Conservation (phyloP, 768 basidiomycete species). For the Tubosaeta sp. region DNA sequence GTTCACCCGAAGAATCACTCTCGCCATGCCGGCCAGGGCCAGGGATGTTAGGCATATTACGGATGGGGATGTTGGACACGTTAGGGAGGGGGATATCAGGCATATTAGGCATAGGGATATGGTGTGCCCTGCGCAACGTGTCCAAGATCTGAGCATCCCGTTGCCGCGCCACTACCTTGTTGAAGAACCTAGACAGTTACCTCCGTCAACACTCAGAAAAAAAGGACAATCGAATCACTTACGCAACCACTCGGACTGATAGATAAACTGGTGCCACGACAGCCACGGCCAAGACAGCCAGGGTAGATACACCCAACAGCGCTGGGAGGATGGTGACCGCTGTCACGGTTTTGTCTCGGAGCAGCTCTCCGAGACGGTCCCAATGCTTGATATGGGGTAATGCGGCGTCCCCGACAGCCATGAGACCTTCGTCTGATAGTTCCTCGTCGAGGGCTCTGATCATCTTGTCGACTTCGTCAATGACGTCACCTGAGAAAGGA, state of each 20-base stretch:
- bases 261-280: conserved; percentile 6
- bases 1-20: neutral
- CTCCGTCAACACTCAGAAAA: neutral
- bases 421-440: conserved; percentile 14
- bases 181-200: neutral
- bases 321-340: conserved; percentile 10
- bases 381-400: conserved; percentile 22
- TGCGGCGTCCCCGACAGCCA: conserved; percentile 14
- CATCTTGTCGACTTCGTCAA: conserved; percentile 19
- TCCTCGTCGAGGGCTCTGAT: conserved; percentile 18
- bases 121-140: neutral
- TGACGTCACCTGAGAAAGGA: conserved; percentile 12
- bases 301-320: conserved; percentile 16
- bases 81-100: too few relatives aligned
- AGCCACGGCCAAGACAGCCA: conserved; percentile 12
- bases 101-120: too few relatives aligned
- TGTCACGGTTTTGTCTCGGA: conserved; percentile 2
- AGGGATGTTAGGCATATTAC: neutral
- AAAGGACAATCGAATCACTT: neutral
- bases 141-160: neutral
- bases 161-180: neutral
- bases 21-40: neutral
- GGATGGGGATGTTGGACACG: too few relatives aligned
- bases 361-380: conserved; percentile 9
- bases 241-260: conserved; percentile 6